Evolutionary conservation across 805 yeast species (phyloP).

Genomic region (Hermanozyma aechmeae): DNA sequence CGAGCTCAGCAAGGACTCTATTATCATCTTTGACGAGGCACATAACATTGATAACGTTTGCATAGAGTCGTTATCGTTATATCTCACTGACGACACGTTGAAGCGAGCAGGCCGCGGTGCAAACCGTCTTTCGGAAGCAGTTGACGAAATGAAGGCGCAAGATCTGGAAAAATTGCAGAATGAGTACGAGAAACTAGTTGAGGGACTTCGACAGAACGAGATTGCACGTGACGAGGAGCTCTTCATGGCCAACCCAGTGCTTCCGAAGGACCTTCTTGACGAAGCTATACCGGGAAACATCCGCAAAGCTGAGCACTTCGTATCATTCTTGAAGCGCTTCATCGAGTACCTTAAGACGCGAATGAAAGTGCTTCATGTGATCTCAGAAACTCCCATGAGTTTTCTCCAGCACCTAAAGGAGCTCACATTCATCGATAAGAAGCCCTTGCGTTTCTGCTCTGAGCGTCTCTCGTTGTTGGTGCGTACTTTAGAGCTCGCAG

Average conservation of each 20-base stretch:
- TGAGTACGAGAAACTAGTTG: slow-evolving; percentile 86
- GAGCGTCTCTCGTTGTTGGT: slow-evolving; percentile 85
- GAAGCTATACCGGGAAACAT: slow-evolving; percentile 98
- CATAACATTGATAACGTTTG: slow-evolving; percentile 98
- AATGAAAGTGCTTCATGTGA: slow-evolving; percentile 95
- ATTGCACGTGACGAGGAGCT: slow-evolving; percentile 49
- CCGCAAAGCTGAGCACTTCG: slow-evolving; percentile 93
- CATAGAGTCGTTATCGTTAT: slow-evolving; percentile 88
- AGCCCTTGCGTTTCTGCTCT: slow-evolving; percentile 86
- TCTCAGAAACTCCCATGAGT: slow-evolving; percentile 94
- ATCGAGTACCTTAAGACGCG: slow-evolving; percentile 92
- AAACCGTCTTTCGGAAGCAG: slow-evolving; percentile 61
- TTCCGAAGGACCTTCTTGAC: slow-evolving; percentile 74
- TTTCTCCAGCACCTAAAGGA: slow-evolving; percentile 90
- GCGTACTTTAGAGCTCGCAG: slow-evolving; percentile 76
- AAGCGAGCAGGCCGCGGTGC: slow-evolving; percentile 87
- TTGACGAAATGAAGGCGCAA: slow-evolving; percentile 73
- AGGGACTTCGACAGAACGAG: slow-evolving; percentile 80
- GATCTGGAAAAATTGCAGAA: slow-evolving; percentile 80
- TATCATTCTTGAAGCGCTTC: slow-evolving; percentile 84
- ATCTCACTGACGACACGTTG: slow-evolving; percentile 82
- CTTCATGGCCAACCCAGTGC: slow-evolving; percentile 79
- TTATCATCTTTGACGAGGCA: slow-evolving; percentile 96
- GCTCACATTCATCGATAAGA: slow-evolving; percentile 82
- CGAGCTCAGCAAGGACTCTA: slow-evolving; percentile 86